Evolutionary conservation across 2,329 filamentous ascomycete genomes (phyloP), one percentile per base, ranked within the genome.

Genomic region (Paracamarosporium sp.): DNA sequence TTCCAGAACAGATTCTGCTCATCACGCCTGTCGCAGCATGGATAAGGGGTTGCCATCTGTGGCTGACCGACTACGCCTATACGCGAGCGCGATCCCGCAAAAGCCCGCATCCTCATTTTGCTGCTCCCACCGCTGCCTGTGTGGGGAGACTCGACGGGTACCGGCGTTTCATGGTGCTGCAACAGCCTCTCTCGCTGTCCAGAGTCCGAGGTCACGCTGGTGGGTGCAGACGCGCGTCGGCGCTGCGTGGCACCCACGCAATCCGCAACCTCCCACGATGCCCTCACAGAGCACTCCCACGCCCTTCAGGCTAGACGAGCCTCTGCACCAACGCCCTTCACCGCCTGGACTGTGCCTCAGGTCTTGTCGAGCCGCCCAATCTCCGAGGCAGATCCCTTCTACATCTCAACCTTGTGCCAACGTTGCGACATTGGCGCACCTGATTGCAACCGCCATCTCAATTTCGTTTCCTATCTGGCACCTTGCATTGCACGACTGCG

Each of bases 201-300:
- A 60, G 62, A 57, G 30, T n/a, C 12, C 41, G n/a, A 41, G 45
- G 59, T 60, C 53, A 57, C 57, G 43, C 52, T 65, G 28, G 45
- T 59, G 60, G 28, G 58, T 55, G 50, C 46, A 55, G 69, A 72
- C 68, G 61, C 70, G 68, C 67, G 68, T 68, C 65, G 58, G 63
- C 36, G 57, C 52, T 61, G 59, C 54, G 68, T 71, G 64, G 67
- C 69, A 61, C 25, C 31, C 36, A 67, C 51, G 43, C 57, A 56
- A 41, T 28, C 57, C 55, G 38, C 6, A 45, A 43, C 7, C 38
- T 50, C n/a, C 38, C 28, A 27, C 36, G 20, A 35, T 15, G 31
- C 15, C 25, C 57, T 46, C 57, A 46, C 57, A n/a, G n/a, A n/a
- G n/a, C n/a, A n/a, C n/a, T n/a, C n/a, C n/a, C n/a, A n/a, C n/a